phyloP scores from a whole-genome alignment of 2,329 filamentous ascomycete genomes.

The Aspergillus sp. region DNA sequence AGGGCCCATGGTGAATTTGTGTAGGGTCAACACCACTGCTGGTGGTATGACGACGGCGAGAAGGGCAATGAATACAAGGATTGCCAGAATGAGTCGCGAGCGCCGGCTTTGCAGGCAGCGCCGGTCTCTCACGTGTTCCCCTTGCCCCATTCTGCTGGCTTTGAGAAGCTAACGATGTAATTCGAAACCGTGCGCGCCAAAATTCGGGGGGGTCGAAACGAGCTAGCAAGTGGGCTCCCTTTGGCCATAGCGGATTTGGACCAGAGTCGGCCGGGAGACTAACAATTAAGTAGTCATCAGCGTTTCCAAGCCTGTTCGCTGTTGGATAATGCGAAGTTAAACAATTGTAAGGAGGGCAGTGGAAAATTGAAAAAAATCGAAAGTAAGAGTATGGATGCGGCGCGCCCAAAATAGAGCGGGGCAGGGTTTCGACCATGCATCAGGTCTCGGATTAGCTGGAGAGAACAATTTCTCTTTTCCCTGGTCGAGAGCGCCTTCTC shows the following conservation, averaged over 20 bases:
- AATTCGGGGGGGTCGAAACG: slow-evolving; percentile 10
- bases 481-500: slow-evolving; percentile 16
- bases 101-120: slow-evolving; percentile 32
- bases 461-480: slow-evolving; percentile 20
- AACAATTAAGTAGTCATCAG: slow-evolving; percentile 24
- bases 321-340: not conserved
- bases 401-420: slow-evolving; percentile 28
- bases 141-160: slow-evolving; percentile 20
- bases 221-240: slow-evolving; percentile 20
- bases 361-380: not conserved
- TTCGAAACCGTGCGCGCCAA: slow-evolving; percentile 19
- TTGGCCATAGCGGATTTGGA: slow-evolving; percentile 15
- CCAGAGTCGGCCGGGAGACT: slow-evolving; percentile 18
- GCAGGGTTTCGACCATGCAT: slow-evolving; percentile 22
- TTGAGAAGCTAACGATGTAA: slow-evolving; percentile 15
- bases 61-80: slow-evolving; percentile 32
- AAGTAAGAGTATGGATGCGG: slow-evolving; percentile 5
- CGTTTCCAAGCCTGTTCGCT: not conserved
- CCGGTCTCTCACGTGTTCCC: slow-evolving; percentile 38
- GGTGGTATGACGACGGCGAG: slow-evolving; percentile 36
- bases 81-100: slow-evolving; percentile 31
- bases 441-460: slow-evolving; percentile 19
- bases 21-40: slow-evolving; percentile 37
- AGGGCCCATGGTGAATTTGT: slow-evolving; percentile 38
- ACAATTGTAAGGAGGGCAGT: not conserved